Conservation (phyloP, 2,329 filamentous ascomycete species). For the Penicillium olsonii region DNA sequence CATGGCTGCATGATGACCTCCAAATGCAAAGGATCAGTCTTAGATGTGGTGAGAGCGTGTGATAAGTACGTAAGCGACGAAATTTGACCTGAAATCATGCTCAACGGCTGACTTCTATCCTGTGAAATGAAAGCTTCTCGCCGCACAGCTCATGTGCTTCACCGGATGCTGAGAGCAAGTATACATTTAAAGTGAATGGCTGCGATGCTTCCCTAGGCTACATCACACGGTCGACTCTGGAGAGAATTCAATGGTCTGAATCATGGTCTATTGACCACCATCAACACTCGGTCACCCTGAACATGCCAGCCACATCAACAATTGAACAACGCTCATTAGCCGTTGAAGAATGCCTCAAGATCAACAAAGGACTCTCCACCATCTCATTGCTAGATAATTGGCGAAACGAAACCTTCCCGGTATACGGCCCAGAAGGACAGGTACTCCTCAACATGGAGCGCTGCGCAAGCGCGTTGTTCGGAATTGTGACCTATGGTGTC, state of each 20-base stretch:
- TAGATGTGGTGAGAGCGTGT: not conserved
- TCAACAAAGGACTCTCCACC: not conserved
- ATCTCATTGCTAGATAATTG: not conserved
- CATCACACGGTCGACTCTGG: not conserved
- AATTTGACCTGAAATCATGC: not conserved
- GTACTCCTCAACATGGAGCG: conserved; percentile 46
- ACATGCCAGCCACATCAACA: not conserved
- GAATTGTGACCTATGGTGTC: conserved; percentile 47
- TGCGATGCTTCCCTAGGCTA: not conserved
- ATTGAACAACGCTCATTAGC: not conserved
- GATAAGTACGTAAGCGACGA: not conserved
- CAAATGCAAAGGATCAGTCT: not conserved
- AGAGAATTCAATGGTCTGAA: not conserved
- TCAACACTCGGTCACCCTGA: not conserved
- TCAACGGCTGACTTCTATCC: not conserved
- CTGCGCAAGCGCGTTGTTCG: conserved; percentile 43
- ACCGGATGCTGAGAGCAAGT: not conserved
- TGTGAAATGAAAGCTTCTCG: not conserved
- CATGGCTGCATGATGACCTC: not conserved
- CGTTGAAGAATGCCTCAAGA: not conserved
- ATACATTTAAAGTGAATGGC: not conserved
- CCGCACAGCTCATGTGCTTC: not conserved
- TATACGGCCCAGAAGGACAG: conserved; percentile 42
- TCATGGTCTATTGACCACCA: not conserved
- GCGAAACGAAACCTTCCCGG: conserved; percentile 32